A percentile compares a stretch with the other conserved stretches of the same genome.
Evolutionary conservation across 192 early-diverging fungal genomes (phyloP).

Genomic region (Entomortierella parvispora): DNA sequence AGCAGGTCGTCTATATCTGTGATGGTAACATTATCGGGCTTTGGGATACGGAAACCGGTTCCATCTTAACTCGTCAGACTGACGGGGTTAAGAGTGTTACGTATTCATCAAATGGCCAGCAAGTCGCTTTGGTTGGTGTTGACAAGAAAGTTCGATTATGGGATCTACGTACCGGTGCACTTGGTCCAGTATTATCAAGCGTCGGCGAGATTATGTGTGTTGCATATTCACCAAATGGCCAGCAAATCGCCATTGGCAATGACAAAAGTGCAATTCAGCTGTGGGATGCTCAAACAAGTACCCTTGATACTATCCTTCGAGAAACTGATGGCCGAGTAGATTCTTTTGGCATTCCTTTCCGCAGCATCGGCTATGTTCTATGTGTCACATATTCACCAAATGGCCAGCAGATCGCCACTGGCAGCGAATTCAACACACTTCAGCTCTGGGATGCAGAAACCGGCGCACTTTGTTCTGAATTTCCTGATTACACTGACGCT

Average conservation of each 20-base stretch:
- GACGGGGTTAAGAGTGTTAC: neutral
- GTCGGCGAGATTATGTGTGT: neutral
- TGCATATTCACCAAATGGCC: slow-evolving; percentile 8
- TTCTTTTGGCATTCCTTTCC: too few relatives aligned
- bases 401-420: neutral
- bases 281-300: neutral
- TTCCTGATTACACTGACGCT: neutral
- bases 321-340: neutral
- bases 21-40: neutral
- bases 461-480: neutral
- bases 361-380: too few relatives aligned
- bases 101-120: slow-evolving; percentile 5
- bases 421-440: neutral
- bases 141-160: slow-evolving; percentile 5
- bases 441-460: neutral
- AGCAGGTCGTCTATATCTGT: neutral
- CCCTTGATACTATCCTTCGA: neutral
- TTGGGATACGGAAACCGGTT: slow-evolving; percentile 7
- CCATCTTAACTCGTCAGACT: neutral
- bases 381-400: neutral
- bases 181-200: neutral
- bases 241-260: neutral
- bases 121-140: neutral
- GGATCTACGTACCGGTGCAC: neutral
- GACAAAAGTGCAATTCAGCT: neutral